Percentiles rank a stretch among this genome's conserved stretches.
Evolutionary conservation across 345 rosid species (phyloP).

Genomic region (Stellera chamaejasme): DNA sequence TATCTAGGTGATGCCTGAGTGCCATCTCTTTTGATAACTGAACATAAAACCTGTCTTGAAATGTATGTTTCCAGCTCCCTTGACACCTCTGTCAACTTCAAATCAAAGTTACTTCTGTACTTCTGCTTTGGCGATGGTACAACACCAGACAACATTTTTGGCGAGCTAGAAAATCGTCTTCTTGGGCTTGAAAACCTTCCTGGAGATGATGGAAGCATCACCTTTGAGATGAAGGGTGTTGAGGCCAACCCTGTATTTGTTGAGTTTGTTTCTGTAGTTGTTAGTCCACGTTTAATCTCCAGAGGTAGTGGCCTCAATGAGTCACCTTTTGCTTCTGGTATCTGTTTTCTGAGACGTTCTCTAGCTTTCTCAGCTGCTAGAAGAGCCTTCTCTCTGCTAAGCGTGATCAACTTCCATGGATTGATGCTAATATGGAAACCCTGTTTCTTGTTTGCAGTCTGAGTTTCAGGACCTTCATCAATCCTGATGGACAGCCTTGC

Average conservation of each 20-base stretch:
- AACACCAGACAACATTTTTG: constrained; percentile 29
- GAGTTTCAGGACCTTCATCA: constrained; percentile 52
- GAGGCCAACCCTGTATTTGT: constrained; percentile 25
- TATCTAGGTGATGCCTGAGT: constrained; percentile 66
- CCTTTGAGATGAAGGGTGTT: constrained; percentile 41
- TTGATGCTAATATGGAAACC: constrained; percentile 71
- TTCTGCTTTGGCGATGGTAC: constrained; percentile 67
- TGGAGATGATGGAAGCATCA: constrained; percentile 43
- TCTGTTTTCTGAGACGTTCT: constrained; percentile 60
- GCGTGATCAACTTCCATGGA: constrained; percentile 75
- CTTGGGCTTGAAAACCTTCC: constrained; percentile 76
- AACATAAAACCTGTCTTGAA: constrained; percentile 78
- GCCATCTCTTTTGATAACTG: constrained; percentile 65
- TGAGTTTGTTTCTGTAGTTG: constrained; percentile 39
- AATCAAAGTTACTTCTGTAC: constrained; percentile 70
- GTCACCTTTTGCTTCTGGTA: constrained; percentile 28
- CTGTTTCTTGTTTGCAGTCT: constrained; percentile 49
- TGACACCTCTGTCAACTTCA: constrained; percentile 85
- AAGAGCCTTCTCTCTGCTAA: constrained; percentile 84
- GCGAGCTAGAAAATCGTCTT: constrained; percentile 73
- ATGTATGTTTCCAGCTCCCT: constrained; percentile 83
- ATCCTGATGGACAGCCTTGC: constrained; percentile 62
- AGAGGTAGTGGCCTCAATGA: constrained; percentile 66
- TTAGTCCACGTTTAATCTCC: constrained; percentile 70
- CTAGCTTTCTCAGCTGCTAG: constrained; percentile 89